Evolutionary conservation across 441 rosid species (phyloP).

Genomic region (Adansonia gregorii): DNA sequence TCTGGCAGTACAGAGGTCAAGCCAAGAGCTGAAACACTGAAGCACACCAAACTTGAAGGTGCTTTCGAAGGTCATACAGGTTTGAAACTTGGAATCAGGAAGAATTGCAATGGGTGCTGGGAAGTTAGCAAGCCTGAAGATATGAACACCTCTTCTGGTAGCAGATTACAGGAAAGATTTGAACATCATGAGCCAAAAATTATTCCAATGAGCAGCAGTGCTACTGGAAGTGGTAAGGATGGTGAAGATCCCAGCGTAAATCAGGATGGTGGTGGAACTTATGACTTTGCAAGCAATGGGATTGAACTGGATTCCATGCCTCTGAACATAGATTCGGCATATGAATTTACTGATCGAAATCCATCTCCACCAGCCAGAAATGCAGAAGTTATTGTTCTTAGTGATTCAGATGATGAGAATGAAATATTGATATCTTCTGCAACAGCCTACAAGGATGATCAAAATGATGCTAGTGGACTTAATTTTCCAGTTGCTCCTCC

Average conservation of each 20-base stretch:
- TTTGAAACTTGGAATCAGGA: conserved; percentile 91
- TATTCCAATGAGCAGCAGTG: conserved; percentile 94
- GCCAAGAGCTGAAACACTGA: conserved; percentile 52
- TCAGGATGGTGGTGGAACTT: conserved; percentile 77
- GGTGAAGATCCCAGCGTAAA: conserved; percentile 96
- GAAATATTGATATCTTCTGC: conserved; percentile 59
- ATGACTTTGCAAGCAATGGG: conserved; percentile 65
- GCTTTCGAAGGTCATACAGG: conserved; percentile 68
- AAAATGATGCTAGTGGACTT: conserved; percentile 55
- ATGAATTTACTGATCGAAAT: conserved; percentile 56
- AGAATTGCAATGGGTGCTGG: conserved; percentile 85
- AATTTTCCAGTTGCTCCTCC: conserved; percentile 63
- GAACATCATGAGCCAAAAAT: conserved; percentile 54
- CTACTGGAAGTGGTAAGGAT: conserved; percentile 88
- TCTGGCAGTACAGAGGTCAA: conserved; percentile 45
- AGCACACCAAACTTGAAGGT: conserved; percentile 76
- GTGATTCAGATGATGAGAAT: conserved; percentile 96
- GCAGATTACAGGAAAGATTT: conserved; percentile 40
- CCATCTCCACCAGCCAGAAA: conserved; percentile 57
- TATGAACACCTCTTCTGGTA: conserved; percentile 65
- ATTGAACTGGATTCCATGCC: conserved; percentile 79
- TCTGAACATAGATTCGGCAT: conserved; percentile 62
- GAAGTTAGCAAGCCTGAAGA: conserved; percentile 84
- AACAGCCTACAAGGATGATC: conserved; percentile 53
- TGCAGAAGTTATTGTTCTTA: conserved; percentile 81